Evolutionary conservation across 768 basidiomycete genomes (phyloP), one percentile per base, ranked within the genome.

Genomic region (Rhodotorula graminis): DNA sequence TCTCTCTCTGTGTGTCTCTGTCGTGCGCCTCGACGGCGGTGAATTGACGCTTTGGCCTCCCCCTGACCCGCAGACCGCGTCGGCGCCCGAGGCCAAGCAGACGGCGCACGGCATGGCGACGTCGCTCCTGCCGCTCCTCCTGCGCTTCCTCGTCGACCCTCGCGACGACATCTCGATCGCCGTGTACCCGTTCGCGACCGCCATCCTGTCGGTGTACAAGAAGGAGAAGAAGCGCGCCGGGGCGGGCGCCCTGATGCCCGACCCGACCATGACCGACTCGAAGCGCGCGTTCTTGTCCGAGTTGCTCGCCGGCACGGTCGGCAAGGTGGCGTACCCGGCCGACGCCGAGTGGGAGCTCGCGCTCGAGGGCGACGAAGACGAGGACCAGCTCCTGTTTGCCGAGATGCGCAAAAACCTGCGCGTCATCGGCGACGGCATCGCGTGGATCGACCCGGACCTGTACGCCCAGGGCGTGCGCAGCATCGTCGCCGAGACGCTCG

Each of bases 121-220:
- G 19, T 40, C 66, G 15, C 82, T 89, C 56, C 84, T 93, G 27
- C 92, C 93, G 3, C 84, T 93, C 49, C 85, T 92, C 83, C 84
- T 99, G 19, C 88, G 87, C 25, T 93, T 97, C 83, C 84, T 98
- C 83, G 89, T 89, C 16, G 96, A 98, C 78, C 85, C 89, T 40
- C 91, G 91, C 74, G 91, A 94, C 72, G 93, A 95, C 77, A 93
- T 92, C 12, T 88, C 89, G 73, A 87, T 87, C 31, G 89, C 93
- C 14, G 85, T 97, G 53, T 91, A 93, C 78, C 88, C 91, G 7
- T 83, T 96, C 67, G 83, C 96, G 23, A 87, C 88, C 72, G 85
- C 86, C 31, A 83, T 96, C 67, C 85, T 99, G 52, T 83, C 85
- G 44, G 85, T 85, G 62, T 92, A 92, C 83, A 99, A 98, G 82